These are phyloP conservation scores for Blastobotrys aristatus DNA, from an alignment of 1,139 yeast species.

Conservation along the genomic window DNA sequence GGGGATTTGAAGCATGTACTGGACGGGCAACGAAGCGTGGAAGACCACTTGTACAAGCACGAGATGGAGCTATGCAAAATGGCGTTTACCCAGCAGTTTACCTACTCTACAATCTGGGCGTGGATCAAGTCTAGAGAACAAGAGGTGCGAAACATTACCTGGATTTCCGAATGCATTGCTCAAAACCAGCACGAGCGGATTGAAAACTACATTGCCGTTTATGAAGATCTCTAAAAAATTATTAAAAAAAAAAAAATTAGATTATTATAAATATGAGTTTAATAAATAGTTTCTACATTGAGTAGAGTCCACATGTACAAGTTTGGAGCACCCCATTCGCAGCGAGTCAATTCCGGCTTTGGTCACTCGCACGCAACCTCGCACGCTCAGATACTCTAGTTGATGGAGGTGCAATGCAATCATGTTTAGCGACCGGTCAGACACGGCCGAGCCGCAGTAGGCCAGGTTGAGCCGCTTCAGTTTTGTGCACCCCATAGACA, in stretches of 20 bases:
- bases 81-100: conserved; percentile 95
- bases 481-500: conserved; percentile 59
- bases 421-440: conserved; percentile 61
- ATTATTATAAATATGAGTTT: background rate
- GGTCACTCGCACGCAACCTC: conserved; percentile 72
- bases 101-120: conserved; percentile 88
- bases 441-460: conserved; percentile 76
- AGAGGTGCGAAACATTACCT: conserved; percentile 91
- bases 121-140: conserved; percentile 96
- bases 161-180: conserved; percentile 92
- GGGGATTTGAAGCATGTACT: conserved; percentile 64
- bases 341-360: conserved; percentile 68
- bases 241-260: conserved; percentile 1
- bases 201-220: conserved; percentile 37
- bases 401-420: conserved; percentile 52
- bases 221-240: conserved; percentile 22
- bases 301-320: conserved; percentile 53
- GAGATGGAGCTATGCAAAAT: conserved; percentile 91
- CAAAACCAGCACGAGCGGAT: conserved; percentile 44
- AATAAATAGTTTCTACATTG: conserved; percentile 51
- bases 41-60: conserved; percentile 86
- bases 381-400: conserved; percentile 47
- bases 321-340: conserved; percentile 48
- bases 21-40: conserved; percentile 56
- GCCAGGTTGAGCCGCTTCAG: conserved; percentile 53